These are phyloP conservation scores for Trametes cubensis DNA, from an alignment of 768 basidiomycete species.

Conservation along the genomic window DNA sequence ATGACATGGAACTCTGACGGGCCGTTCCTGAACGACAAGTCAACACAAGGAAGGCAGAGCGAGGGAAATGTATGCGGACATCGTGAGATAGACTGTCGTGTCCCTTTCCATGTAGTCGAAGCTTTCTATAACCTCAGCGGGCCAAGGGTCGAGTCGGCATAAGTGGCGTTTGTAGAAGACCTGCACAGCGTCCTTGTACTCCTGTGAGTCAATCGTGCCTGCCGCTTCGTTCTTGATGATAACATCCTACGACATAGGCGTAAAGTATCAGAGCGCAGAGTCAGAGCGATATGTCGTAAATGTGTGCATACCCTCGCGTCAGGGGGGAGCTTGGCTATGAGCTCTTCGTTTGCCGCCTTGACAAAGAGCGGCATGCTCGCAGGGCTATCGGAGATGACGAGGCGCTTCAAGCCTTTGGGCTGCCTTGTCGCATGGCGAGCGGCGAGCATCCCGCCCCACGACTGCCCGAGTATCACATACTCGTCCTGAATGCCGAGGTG, in stretches of 20 bases:
- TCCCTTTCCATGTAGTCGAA: slow-evolving; percentile 45
- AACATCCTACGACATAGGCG: slow-evolving; percentile 25
- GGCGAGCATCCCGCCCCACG: slow-evolving; percentile 60
- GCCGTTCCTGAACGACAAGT: slow-evolving; percentile 25
- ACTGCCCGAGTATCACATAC: slow-evolving; percentile 56
- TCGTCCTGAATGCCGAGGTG: slow-evolving; percentile 43
- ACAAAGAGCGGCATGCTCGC: slow-evolving; percentile 34
- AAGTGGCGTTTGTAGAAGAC: slow-evolving; percentile 47
- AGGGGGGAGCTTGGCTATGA: slow-evolving; percentile 41
- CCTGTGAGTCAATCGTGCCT: slow-evolving; percentile 44
- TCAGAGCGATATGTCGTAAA: slow-evolving; percentile 12
- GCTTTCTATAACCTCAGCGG: slow-evolving; percentile 39
- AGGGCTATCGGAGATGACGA: slow-evolving; percentile 35
- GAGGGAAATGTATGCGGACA: slow-evolving; percentile 37
- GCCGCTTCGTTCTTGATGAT: slow-evolving; percentile 46
- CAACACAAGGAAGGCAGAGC: background rate
- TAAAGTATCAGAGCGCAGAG: background rate
- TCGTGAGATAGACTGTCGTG: slow-evolving; percentile 50
- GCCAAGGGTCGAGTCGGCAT: slow-evolving; percentile 50
- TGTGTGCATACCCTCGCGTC: slow-evolving; percentile 32
- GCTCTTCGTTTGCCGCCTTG: slow-evolving; percentile 39
- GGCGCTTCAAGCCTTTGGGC: slow-evolving; percentile 40
- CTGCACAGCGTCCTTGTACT: slow-evolving; percentile 47
- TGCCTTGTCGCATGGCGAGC: slow-evolving; percentile 43
- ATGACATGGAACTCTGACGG: slow-evolving; percentile 43